Percentiles rank a stretch among this genome's conserved stretches.
Evolutionary conservation across 1,284 basidiomycete genomes (phyloP).

Genomic region (Prillingera fragicola): DNA sequence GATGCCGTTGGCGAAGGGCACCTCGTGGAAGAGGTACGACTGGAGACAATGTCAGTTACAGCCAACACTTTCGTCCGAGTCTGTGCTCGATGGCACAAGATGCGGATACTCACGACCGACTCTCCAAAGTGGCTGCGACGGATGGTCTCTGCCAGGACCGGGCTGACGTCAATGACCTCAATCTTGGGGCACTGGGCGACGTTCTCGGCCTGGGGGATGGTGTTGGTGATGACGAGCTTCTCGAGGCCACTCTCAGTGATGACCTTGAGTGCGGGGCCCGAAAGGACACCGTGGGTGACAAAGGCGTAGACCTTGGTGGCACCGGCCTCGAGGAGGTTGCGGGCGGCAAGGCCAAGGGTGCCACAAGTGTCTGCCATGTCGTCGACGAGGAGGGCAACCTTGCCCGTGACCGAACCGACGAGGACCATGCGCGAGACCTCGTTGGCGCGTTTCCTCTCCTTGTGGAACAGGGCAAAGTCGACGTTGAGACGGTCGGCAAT

Average conservation of each 20-base stretch:
- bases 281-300: conserved; percentile 96
- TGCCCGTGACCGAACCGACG: conserved; percentile 88
- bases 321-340: conserved; percentile 84
- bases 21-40: conserved; percentile 51
- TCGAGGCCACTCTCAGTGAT: conserved; percentile 74
- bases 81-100: background rate
- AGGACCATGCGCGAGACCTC: conserved; percentile 98
- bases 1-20: conserved; percentile 40
- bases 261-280: conserved; percentile 72
- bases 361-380: conserved; percentile 99
- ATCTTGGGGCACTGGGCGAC: conserved; percentile 73
- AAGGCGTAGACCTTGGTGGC: conserved; percentile 82
- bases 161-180: conserved; percentile 91
- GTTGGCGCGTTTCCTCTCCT: conserved; percentile 99
- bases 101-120: conserved; percentile 42
- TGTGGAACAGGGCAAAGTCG: conserved; percentile 99
- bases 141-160: conserved; percentile 95
- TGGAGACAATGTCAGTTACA: conserved; percentile 8
- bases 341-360: conserved; percentile 87
- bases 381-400: conserved; percentile 96
- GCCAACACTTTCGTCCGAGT: background rate
- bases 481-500: conserved; percentile 95
- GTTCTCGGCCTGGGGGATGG: conserved; percentile 84
- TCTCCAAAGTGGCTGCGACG: conserved; percentile 60
- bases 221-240: conserved; percentile 98